Conservation (phyloP, 768 basidiomycete genomes). For the Suillus plorans region DNA sequence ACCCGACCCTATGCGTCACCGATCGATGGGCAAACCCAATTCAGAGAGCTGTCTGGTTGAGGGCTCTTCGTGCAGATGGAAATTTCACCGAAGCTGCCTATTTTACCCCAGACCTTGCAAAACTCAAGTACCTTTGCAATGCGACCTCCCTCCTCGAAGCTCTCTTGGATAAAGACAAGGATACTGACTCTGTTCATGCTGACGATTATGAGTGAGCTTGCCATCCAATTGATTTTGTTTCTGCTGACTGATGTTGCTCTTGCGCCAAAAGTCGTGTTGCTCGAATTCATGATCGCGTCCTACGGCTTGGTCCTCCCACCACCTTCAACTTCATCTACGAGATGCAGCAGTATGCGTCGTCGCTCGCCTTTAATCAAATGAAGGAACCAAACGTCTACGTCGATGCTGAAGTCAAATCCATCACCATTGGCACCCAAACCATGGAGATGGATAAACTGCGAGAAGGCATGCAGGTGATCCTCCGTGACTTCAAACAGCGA, state of each 20-base stretch:
- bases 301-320: not conserved
- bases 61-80: not conserved
- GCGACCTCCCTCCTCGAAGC: not conserved
- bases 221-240: rapidly evolving
- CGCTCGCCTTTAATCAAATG: not conserved
- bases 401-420: not conserved
- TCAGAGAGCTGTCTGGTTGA: not conserved
- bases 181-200: not conserved
- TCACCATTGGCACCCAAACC: not conserved
- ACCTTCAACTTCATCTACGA: not conserved
- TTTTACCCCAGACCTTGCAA: not conserved
- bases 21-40: not conserved
- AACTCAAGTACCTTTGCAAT: not conserved
- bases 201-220: not conserved
- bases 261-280: not conserved
- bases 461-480: not conserved
- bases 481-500: not conserved
- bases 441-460: not conserved
- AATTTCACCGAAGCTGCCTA: not conserved
- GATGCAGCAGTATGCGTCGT: not conserved
- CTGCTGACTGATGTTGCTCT: rapidly evolving
- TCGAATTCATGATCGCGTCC: not conserved
- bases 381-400: not conserved
- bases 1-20: not conserved
- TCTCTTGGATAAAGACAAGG: not conserved